Conservation (phyloP, 2,329 filamentous ascomycete genomes). For the Clonostachys chloroleuca region DNA sequence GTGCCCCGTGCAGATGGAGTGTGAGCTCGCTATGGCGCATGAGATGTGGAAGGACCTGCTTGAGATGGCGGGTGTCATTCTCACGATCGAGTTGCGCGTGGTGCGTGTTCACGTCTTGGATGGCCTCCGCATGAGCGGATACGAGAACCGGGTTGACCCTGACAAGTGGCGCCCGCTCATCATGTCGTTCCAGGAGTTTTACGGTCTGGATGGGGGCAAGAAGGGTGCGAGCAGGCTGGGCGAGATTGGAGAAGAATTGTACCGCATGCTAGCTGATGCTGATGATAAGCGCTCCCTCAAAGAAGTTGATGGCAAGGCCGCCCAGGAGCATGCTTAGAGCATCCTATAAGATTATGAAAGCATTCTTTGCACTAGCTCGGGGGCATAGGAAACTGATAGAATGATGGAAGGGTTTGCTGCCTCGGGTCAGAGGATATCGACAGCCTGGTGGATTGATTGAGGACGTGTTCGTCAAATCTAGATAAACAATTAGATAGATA, state of each 20-base stretch:
- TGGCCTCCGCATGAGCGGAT: slow-evolving; percentile 24
- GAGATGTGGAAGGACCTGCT: slow-evolving; percentile 23
- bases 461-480: no score
- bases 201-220: slow-evolving; percentile 24
- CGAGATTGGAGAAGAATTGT: slow-evolving; percentile 22
- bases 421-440: no score
- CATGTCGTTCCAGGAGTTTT: slow-evolving; percentile 37
- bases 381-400: no score
- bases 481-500: no score
- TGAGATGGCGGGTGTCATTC: slow-evolving; percentile 15
- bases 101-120: slow-evolving; percentile 24
- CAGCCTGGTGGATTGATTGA: no score
- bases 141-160: slow-evolving; percentile 31
- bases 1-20: slow-evolving; percentile 37
- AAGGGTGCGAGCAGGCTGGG: slow-evolving; percentile 11
- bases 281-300: no score
- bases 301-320: no score
- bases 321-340: no score
- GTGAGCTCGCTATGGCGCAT: slow-evolving; percentile 22
- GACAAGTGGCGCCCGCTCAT: slow-evolving; percentile 37
- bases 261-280: slow-evolving; percentile 4
- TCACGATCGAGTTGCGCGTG: slow-evolving; percentile 28
- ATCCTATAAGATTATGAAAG: no score
- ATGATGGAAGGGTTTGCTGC: no score
- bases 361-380: no score